Evolutionary conservation across 108 stramenopile species (phyloP).

Genomic region (Epithemia pelagica): DNA sequence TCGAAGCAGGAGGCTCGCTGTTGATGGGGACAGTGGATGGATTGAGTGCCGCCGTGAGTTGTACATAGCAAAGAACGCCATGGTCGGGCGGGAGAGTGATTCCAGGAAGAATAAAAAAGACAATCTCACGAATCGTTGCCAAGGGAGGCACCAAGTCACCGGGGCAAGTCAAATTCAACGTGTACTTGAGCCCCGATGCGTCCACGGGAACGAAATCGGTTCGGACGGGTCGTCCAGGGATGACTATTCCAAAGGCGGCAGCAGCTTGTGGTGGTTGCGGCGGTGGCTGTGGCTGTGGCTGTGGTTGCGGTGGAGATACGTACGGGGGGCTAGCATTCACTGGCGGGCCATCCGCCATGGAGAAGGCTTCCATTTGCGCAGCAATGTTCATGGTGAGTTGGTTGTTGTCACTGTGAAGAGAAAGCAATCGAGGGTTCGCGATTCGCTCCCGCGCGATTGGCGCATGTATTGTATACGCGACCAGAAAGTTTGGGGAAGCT

Average conservation of each 20-base stretch:
- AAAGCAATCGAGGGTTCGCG: too few species aligned
- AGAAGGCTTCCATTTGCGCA: too few species aligned
- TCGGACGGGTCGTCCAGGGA: slow-evolving; percentile 61
- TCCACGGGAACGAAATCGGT: slow-evolving; percentile 65
- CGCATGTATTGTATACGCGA: too few species aligned
- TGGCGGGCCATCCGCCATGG: too few species aligned
- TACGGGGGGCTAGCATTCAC: too few species aligned
- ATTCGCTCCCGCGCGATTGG: too few species aligned
- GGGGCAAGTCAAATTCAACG: slow-evolving; percentile 41
- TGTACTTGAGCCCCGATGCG: slow-evolving; percentile 53
- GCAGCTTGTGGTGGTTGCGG: too few species aligned
- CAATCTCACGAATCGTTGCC: slow-evolving; percentile 57
- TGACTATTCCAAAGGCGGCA: slow-evolving; percentile 57
- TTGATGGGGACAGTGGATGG: slow-evolving; percentile 17
- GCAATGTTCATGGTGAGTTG: too few species aligned
- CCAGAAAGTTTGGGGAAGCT: too few species aligned
- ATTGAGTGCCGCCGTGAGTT: slow-evolving; percentile 26
- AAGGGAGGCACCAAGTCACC: slow-evolving; percentile 43
- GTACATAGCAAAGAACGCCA: slow-evolving; percentile 77
- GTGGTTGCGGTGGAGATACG: too few species aligned
- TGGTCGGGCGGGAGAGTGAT: slow-evolving; percentile 46
- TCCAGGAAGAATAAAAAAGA: slow-evolving; percentile 59
- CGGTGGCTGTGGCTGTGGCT: too few species aligned
- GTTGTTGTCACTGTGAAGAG: too few species aligned
- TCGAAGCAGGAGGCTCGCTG: slow-evolving; percentile 17